Evolutionary conservation across 441 rosid species (phyloP).

Genomic region (Codiaeum variegatum): DNA sequence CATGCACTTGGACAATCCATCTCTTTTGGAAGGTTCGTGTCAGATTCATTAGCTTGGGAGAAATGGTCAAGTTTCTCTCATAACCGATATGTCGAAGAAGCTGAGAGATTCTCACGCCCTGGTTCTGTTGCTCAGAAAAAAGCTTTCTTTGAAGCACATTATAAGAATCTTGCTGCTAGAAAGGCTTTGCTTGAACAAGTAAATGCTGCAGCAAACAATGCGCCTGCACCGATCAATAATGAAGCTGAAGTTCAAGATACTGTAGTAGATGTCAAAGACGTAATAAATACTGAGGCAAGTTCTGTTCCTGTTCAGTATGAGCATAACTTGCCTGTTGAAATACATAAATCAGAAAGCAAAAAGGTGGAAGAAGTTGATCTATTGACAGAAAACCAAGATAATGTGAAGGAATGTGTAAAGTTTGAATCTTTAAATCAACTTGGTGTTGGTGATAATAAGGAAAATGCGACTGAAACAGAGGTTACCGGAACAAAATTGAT

Average conservation of each 20-base stretch:
- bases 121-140: slow-evolving; percentile 90
- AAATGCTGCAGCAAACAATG: slow-evolving; percentile 24
- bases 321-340: slow-evolving; percentile 11
- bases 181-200: slow-evolving; percentile 37
- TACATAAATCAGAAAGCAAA: slow-evolving; percentile 17
- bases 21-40: slow-evolving; percentile 78
- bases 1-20: slow-evolving; percentile 62
- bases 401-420: slow-evolving; percentile 25
- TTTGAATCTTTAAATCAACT: slow-evolving; percentile 26
- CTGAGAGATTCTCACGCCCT: slow-evolving; percentile 67
- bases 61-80: slow-evolving; percentile 87
- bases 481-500: slow-evolving; percentile 32
- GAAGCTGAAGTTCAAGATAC: slow-evolving; percentile 2
- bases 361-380: slow-evolving; percentile 15
- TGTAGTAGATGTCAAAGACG: slow-evolving; percentile 22
- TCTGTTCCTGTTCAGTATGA: slow-evolving; percentile 19
- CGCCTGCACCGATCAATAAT: slow-evolving; percentile 18
- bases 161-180: slow-evolving; percentile 62
- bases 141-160: slow-evolving; percentile 85
- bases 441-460: slow-evolving; percentile 12
- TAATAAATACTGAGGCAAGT: slow-evolving; percentile 19
- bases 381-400: slow-evolving; percentile 16
- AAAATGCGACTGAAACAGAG: slow-evolving; percentile 26
- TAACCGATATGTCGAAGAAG: slow-evolving; percentile 82
- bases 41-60: slow-evolving; percentile 78